Base-by-base conservation (phyloP, 1,284 basidiomycete genomes). In the Coniferiporia sulphurascens region DNA sequence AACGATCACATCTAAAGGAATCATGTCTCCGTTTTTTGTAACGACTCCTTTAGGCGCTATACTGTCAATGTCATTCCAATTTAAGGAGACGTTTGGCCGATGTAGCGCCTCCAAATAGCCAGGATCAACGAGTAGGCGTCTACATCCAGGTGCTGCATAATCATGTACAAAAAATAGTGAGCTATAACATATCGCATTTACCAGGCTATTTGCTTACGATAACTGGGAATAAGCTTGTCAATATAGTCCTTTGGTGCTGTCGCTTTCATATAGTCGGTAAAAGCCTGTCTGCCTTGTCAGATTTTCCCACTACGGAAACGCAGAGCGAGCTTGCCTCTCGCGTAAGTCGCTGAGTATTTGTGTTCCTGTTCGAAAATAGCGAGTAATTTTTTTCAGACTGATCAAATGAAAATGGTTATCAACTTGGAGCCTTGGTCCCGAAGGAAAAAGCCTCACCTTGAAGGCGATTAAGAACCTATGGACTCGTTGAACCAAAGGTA, bases 1-100 rank as follows among this genome's bases (percentile, higher is more conserved):
- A 27, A 82, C 74, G 58, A 82, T 76, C 17, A 78, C 73, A 65
- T 82, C 80, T 36, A 81, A 64, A n/a, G 76, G 73, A 34, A 82
- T 62, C 22, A 75, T 61, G 59, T 78, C 72, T 21, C 82, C 84
- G 3, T 74, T 77, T 62, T 76, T 74, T 32, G 83, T 72, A 59
- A 73, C 70, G 56, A 85, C 68, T 0, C 79, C 80, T 21, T 75
- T 71, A 58, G 76, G 72, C 1, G 74, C 73, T 45, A 82, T 64
- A 35, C 67, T 65, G 21, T 74, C 72, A 65, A 83, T 81, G 9
- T 67, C 67, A 35, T 76, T 75, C 73, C 77, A 80, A 27, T 27
- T 27, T 41, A 41, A 41, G 1, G 38, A 12, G 38, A 41, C 9
- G 38, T 58, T 58, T 52, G 32, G 49, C 22, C 34, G 35, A 19